Base-by-base conservation (phyloP, 2,329 filamentous ascomycete genomes). In the Emergomyces orientalis region DNA sequence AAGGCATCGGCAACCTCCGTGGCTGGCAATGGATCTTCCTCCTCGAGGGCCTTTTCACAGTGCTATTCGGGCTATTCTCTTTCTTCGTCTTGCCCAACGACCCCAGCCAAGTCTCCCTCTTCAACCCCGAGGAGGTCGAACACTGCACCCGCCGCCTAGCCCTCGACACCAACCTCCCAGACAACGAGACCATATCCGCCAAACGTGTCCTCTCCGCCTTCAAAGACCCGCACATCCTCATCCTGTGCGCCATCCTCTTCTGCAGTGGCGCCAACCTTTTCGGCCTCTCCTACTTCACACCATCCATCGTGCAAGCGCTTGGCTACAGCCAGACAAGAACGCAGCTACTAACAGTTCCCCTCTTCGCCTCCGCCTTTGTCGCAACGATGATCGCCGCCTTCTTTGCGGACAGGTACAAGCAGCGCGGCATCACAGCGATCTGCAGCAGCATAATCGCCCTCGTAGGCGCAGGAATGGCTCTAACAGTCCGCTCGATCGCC, bases 381-480 rank as follows among this genome's bases (percentile, higher is more conserved):
- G 27, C 30, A 25, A 60, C 59, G 32, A 86, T 62, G 80, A 80
- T 37, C 75, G 86, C 52, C 19, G 56, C 59, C 11, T 60, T 52
- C 34, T 30, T 60, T n/a, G 43, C 59, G 14, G 59, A 60, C 45
- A 25, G 47, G 13, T 60, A 52, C 47, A 51, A 60, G 22, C 59
- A 60, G 1, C 80, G 85, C 51, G 86, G 86, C 0, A 73, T 82
- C 0, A 73, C 88, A 47, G 87, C 88, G 83, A 80, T 88, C 2
- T 80, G 78, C 71, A 84, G 83, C 0, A 76, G 88, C 0, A 84
- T 17, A 8, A 51, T 88, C 57, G 84, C 86, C 30, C 88, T 89
- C 61, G 76, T 82, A 22, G 86, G 86, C 19, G 88, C 88, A 67
- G 86, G 81, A 0, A 82, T 82, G 8, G 87, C 88, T 62, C 83